Evolutionary conservation across 768 basidiomycete genomes (phyloP).

Genomic region (Leucocoprinus birnbaumii): DNA sequence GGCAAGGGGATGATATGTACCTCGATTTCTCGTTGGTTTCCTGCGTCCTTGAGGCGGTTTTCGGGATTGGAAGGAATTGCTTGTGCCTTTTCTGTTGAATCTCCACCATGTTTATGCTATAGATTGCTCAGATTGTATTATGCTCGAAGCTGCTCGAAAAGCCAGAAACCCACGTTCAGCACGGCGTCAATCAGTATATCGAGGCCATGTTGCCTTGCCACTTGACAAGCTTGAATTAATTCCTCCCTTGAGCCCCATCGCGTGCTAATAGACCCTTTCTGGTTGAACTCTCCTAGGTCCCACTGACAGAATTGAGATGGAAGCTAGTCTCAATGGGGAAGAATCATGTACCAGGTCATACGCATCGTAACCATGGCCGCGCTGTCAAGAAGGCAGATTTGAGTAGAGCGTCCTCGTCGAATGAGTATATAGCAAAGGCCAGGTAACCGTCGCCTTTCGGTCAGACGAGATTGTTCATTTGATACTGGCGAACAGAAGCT

Average conservation of each 20-base stretch:
- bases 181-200: constrained; percentile 86
- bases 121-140: not conserved
- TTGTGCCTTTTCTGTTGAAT: constrained; percentile 63
- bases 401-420: no score
- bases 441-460: no score
- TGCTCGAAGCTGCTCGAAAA: not conserved
- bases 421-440: no score
- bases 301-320: constrained; percentile 43
- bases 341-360: constrained; percentile 66
- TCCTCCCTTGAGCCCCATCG: constrained; percentile 90
- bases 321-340: not conserved
- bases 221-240: constrained; percentile 62
- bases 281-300: constrained; percentile 85
- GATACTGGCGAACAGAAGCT: not conserved
- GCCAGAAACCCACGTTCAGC: constrained; percentile 59
- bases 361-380: constrained; percentile 79
- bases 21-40: constrained; percentile 61
- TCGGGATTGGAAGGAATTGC: constrained; percentile 70
- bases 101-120: constrained; percentile 85
- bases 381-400: constrained; percentile 45
- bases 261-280: constrained; percentile 67
- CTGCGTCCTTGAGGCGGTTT: constrained; percentile 62
- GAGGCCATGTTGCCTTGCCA: constrained; percentile 67
- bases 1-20: constrained; percentile 30
- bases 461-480: no score